These are phyloP conservation scores for Plasmopara muralis DNA, from an alignment of 352 stramenopile genomes.

Conservation along the genomic window DNA sequence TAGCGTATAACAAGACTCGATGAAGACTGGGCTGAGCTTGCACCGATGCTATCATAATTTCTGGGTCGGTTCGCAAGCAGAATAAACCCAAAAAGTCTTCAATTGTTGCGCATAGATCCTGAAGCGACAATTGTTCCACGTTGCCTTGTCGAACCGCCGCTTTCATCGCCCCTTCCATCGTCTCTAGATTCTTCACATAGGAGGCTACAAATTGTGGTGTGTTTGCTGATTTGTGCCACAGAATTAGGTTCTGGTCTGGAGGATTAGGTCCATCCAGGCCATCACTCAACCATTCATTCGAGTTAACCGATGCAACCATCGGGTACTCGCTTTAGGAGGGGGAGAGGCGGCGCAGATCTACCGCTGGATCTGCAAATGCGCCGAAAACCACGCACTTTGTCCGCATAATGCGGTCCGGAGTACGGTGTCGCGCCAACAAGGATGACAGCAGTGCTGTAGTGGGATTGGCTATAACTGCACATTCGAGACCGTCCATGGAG, in stretches of 20 bases:
- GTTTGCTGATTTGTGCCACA: neutral
- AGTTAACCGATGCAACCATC: neutral
- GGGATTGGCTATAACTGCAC: neutral
- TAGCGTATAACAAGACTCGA: neutral
- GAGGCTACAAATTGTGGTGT: neutral
- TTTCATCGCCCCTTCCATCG: neutral
- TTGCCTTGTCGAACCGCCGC: neutral
- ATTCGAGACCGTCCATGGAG: neutral
- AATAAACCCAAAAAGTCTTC: neutral
- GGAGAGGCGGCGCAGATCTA: neutral
- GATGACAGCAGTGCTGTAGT: neutral
- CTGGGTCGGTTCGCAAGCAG: neutral
- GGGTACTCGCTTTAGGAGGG: neutral
- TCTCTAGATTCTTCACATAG: neutral
- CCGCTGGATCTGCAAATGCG: neutral
- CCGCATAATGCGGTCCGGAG: too few species aligned
- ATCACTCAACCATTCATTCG: neutral
- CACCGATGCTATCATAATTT: neutral
- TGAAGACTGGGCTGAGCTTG: constrained; percentile 3
- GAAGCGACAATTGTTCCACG: neutral
- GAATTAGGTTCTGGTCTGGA: neutral
- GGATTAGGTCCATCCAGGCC: neutral
- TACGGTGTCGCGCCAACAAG: neutral
- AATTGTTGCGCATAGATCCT: neutral
- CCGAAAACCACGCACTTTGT: neutral